A percentile compares a stretch with the other conserved stretches of the same genome.
Evolutionary conservation across 345 rosid species (phyloP).

Genomic region (Gossypium thurberi): DNA sequence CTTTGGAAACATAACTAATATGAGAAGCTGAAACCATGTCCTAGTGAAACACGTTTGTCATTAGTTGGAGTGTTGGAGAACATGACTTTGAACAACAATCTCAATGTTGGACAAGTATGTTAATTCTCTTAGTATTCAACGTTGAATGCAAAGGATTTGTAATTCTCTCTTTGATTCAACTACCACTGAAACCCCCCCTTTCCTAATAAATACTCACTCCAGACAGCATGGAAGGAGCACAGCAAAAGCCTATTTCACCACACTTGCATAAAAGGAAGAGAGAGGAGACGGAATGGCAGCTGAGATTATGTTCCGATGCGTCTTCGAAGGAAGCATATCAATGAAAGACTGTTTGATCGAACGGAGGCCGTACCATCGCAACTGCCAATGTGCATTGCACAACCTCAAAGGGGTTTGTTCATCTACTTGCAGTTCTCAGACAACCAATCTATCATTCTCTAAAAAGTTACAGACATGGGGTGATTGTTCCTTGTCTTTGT

Average conservation of each 20-base stretch:
- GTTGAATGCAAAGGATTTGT: not conserved
- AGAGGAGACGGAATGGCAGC: too few relatives aligned
- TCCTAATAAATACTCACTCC: not conserved
- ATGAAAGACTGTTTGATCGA: too few relatives aligned
- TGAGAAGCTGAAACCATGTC: not conserved
- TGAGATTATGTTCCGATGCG: not conserved
- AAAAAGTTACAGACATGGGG: conserved; percentile 4
- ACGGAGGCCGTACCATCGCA: conserved; percentile 39
- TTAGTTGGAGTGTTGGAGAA: too few relatives aligned
- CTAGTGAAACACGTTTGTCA: not conserved
- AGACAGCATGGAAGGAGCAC: not conserved
- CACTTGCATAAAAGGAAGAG: too few relatives aligned
- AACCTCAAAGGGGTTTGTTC: conserved; percentile 17
- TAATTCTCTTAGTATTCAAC: not conserved
- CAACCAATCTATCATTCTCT: conserved; percentile 13
- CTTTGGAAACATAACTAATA: not conserved
- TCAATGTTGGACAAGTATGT: not conserved
- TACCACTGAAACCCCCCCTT: not conserved
- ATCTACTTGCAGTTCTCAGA: not conserved
- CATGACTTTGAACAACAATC: not conserved
- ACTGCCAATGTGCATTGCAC: conserved; percentile 38
- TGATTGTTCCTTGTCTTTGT: conserved; percentile 12
- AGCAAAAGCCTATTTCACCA: not conserved
- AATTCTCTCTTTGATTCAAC: not conserved
- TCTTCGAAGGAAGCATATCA: not conserved